Percentiles rank a stretch among this genome's conserved stretches.
phyloP scores from a whole-genome alignment of 306 rosid species.

The Arachis hypogaea region DNA sequence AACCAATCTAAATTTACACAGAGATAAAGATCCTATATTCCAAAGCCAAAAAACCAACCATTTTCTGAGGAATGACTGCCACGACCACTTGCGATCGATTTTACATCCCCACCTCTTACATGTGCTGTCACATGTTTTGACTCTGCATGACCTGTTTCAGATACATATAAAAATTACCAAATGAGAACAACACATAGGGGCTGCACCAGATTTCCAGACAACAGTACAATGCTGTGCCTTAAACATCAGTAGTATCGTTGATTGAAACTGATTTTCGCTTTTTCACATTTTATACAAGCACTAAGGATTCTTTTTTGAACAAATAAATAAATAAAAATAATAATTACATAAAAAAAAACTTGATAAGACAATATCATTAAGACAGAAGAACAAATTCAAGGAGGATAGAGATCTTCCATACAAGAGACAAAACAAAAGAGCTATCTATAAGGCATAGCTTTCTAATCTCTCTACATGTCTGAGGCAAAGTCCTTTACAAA shows the following conservation, averaged over 20 bases:
- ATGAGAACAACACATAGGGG: background rate
- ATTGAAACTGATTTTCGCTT: background rate
- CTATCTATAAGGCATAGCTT: no score
- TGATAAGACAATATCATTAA: no score
- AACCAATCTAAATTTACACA: slow-evolving; percentile 4
- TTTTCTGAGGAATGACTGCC: slow-evolving; percentile 56
- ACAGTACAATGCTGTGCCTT: background rate
- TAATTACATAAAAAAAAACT: no score
- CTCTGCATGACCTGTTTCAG: slow-evolving; percentile 45
- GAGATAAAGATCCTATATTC: slow-evolving; percentile 11
- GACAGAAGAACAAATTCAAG: no score
- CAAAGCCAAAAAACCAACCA: slow-evolving; percentile 52
- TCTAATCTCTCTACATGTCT: no score
- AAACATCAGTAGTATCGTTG: background rate
- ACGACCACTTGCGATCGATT: slow-evolving; percentile 47
- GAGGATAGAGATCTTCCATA: no score
- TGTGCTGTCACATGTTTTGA: slow-evolving; percentile 42
- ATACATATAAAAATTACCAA: slow-evolving; percentile 21
- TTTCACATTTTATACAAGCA: background rate
- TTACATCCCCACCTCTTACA: slow-evolving; percentile 51
- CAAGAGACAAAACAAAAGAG: no score
- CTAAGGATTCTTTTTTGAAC: slow-evolving; percentile 4
- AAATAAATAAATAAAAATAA: no score
- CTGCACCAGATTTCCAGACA: slow-evolving; percentile 8
- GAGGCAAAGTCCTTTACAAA: no score